Base-by-base conservation (phyloP, 352 stramenopile species). In the Blastocystis sp. region DNA sequence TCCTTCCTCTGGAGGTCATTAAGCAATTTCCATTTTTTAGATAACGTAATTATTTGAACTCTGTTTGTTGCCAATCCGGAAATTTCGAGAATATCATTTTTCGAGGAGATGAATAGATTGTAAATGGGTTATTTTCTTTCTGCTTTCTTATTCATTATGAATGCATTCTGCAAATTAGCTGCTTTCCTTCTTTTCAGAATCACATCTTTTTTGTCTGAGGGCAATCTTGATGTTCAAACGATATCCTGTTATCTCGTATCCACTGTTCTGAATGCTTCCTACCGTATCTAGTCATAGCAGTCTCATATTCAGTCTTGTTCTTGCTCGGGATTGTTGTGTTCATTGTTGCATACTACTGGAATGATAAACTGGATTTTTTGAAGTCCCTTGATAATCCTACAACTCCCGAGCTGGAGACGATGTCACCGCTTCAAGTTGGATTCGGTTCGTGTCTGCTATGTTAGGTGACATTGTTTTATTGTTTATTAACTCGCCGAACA, bases 1-100 rank as follows among this genome's bases (percentile, higher is more conserved):
- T 97, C 95, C 56, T 87, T 96, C 94, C 89, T 94, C 93, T 68
- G 94, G 94, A 91, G 94, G 94, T 76, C 77, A 88, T 50, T 88
- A 88, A 88, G 39, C 34, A 23, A 26, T 68, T 23, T 47, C 39
- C 53, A 13, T 63, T 63, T 66, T 45, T 9, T 20, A 73, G 13
- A 39, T 39, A 73, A 73, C 26, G 20, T 5, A 5, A 47, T 43
- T 37, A 59, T n/a, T 45, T 37, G 26, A 29, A 47, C 8, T 73
- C 7, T 43, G 29, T 45, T 34, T 45, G 6, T 73, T 73, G 50
- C 20, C 20, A n/a, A n/a, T 59, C 20, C 50, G 50, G 20, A 59
- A 59, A 59, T 59, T 13, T 13, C 11, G 50, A n/a, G 11, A n/a
- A n/a, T n/a, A 59, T 34, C 29, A 34, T 34, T 34, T 34, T 34